Percentiles rank a stretch among this genome's conserved stretches.
Evolutionary conservation across 2,329 filamentous ascomycete genomes (phyloP).

Genomic region (Paraphoma sp.): DNA sequence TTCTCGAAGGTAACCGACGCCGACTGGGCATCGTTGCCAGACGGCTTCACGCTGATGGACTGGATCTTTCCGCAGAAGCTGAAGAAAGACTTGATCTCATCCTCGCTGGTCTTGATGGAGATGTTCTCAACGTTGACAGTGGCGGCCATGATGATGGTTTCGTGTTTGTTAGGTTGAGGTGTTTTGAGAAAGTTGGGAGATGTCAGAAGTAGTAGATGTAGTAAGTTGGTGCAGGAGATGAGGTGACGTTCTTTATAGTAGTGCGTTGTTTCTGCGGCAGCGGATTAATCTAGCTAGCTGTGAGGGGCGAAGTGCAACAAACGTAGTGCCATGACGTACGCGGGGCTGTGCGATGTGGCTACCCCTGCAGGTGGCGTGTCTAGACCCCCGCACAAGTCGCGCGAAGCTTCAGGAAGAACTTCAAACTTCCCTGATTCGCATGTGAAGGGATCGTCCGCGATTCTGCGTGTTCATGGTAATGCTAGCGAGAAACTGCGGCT

Average conservation of each 20-base stretch:
- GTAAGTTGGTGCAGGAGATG: slow-evolving; percentile 3
- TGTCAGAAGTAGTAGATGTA: slow-evolving; percentile 2
- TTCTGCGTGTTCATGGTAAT: not conserved
- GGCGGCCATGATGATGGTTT: slow-evolving; percentile 54
- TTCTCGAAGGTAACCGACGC: slow-evolving; percentile 98
- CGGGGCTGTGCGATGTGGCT: slow-evolving; percentile 23
- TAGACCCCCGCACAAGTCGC: slow-evolving; percentile 18
- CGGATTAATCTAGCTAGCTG: not conserved
- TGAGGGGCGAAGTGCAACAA: slow-evolving; percentile 20
- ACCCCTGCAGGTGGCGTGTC: slow-evolving; percentile 14
- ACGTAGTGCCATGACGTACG: slow-evolving; percentile 25
- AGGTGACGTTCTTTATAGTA: slow-evolving; percentile 15
- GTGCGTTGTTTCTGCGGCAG: slow-evolving; percentile 11
- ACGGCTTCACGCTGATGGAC: slow-evolving; percentile 75
- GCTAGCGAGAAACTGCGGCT: not conserved
- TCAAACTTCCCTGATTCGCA: not conserved
- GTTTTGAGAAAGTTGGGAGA: not conserved
- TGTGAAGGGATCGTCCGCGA: not conserved
- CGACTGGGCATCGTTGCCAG: slow-evolving; percentile 71
- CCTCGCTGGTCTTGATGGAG: slow-evolving; percentile 78
- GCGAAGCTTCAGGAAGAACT: slow-evolving; percentile 29
- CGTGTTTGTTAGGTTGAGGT: slow-evolving; percentile 6
- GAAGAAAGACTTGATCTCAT: slow-evolving; percentile 96
- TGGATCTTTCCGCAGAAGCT: slow-evolving; percentile 95
- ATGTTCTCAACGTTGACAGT: slow-evolving; percentile 93